Percentiles rank a stretch among this genome's conserved stretches.
These are phyloP conservation scores for Gonium pectorale DNA, from an alignment of 139 green algal genomes.

Conservation along the genomic window DNA sequence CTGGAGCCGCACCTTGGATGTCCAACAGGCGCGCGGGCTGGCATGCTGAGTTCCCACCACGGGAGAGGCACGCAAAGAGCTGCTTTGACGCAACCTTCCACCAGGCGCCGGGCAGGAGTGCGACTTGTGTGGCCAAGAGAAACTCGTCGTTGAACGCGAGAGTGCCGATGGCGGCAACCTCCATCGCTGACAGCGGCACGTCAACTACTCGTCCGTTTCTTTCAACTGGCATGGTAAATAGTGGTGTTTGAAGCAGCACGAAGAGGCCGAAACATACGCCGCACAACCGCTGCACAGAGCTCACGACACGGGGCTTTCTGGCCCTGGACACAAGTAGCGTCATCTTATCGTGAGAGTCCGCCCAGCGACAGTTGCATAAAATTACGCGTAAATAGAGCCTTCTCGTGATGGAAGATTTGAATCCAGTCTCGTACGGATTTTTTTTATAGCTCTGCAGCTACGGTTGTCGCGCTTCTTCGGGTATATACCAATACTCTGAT, in stretches of 20 bases:
- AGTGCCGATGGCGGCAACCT: slow-evolving; percentile 2
- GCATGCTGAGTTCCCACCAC: neutral
- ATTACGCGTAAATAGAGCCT: no score
- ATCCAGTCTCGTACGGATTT: no score
- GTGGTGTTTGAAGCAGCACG: slow-evolving; percentile 19
- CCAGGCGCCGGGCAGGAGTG: neutral
- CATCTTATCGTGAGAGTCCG: no score
- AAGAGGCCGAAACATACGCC: slow-evolving; percentile 9
- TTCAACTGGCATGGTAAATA: neutral
- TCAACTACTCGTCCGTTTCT: neutral
- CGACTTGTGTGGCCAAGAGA: neutral
- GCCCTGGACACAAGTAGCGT: no score
- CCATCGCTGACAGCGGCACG: neutral
- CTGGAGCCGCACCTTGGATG: neutral
- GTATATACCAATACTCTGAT: no score
- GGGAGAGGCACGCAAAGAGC: neutral
- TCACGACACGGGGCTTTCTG: neutral
- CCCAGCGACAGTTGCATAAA: no score
- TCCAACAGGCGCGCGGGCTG: neutral
- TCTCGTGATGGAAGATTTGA: no score
- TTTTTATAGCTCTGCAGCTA: no score
- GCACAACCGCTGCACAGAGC: neutral
- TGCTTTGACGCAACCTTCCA: slow-evolving; percentile 7
- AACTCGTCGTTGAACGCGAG: neutral
- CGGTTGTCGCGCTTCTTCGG: no score